A percentile compares a stretch with the other conserved stretches of the same genome.
phyloP scores from a whole-genome alignment of 768 basidiomycete genomes.

The Trametopsis cervina region DNA sequence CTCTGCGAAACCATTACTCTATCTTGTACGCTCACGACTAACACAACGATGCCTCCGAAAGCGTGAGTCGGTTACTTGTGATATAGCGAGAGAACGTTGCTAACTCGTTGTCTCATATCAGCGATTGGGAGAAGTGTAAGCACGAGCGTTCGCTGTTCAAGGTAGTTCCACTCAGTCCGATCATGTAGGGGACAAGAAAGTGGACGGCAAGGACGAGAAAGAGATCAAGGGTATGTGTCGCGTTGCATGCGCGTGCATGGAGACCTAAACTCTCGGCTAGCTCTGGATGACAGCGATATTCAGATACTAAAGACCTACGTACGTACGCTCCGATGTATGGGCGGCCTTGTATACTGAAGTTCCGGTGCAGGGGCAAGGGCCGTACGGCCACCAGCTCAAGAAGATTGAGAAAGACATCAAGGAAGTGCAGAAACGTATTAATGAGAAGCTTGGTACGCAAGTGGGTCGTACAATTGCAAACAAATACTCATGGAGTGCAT shows the following conservation, averaged over 20 bases:
- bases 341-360: slow-evolving; percentile 1
- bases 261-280: slow-evolving; percentile 31
- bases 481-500: not conserved
- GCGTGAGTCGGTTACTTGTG: slow-evolving; percentile 51
- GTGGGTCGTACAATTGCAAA: no score
- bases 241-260: not conserved
- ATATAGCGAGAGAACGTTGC: not conserved
- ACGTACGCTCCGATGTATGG: slow-evolving; percentile 22
- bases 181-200: slow-evolving; percentile 73
- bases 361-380: slow-evolving; percentile 83
- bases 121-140: slow-evolving; percentile 98
- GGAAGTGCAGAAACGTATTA: slow-evolving; percentile 93
- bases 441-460: slow-evolving; percentile 89
- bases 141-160: slow-evolving; percentile 9
- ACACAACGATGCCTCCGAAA: slow-evolving; percentile 80
- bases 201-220: slow-evolving; percentile 83
- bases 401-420: slow-evolving; percentile 89
- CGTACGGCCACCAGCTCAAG: slow-evolving; percentile 86
- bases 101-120: slow-evolving; percentile 29
- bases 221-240: slow-evolving; percentile 51
- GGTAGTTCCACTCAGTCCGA: slow-evolving; percentile 1
- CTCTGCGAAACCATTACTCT: slow-evolving; percentile 13
- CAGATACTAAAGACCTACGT: slow-evolving; percentile 99
- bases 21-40: slow-evolving; percentile 12
- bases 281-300: slow-evolving; percentile 96